Conservation (phyloP, 1,284 basidiomycete species). For the Xanthoconium separans region DNA sequence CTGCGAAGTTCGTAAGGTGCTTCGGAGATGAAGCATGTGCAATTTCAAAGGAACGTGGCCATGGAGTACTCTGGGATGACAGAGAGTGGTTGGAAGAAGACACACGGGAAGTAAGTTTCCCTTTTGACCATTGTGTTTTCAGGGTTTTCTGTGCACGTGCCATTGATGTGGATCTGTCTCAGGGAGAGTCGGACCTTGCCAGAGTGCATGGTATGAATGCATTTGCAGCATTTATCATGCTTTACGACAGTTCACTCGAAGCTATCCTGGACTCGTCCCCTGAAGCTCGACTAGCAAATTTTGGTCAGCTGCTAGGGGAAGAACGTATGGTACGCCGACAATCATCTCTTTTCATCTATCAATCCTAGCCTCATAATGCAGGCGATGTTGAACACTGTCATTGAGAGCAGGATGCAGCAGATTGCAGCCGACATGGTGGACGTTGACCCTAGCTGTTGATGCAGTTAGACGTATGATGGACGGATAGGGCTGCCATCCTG, state of each 20-base stretch:
- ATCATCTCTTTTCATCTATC: background rate
- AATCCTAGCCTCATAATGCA: slow-evolving; percentile 13
- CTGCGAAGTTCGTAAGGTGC: slow-evolving; percentile 50
- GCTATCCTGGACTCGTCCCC: slow-evolving; percentile 52
- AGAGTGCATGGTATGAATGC: slow-evolving; percentile 59
- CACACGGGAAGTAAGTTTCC: slow-evolving; percentile 46
- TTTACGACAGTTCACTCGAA: slow-evolving; percentile 54
- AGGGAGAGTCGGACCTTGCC: slow-evolving; percentile 59
- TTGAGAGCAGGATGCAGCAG: slow-evolving; percentile 38
- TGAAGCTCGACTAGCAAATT: slow-evolving; percentile 46
- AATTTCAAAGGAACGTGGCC: slow-evolving; percentile 40
- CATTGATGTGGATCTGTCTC: slow-evolving; percentile 10
- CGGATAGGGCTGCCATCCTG: slow-evolving; percentile 3
- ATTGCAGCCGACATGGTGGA: slow-evolving; percentile 19
- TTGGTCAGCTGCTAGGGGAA: slow-evolving; percentile 48
- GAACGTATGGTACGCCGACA: slow-evolving; percentile 51
- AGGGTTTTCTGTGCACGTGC: slow-evolving; percentile 12
- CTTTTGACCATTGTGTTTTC: slow-evolving; percentile 7
- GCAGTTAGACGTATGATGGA: slow-evolving; percentile 5
- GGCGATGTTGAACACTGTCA: slow-evolving; percentile 40
- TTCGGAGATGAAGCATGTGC: slow-evolving; percentile 57
- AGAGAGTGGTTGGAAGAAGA: slow-evolving; percentile 61
- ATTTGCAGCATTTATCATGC: slow-evolving; percentile 61
- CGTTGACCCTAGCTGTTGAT: slow-evolving; percentile 16
- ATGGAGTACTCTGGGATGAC: slow-evolving; percentile 49